Evolutionary conservation across 805 yeast genomes (phyloP).

Genomic region (Zygotorulaspora danielsina): DNA sequence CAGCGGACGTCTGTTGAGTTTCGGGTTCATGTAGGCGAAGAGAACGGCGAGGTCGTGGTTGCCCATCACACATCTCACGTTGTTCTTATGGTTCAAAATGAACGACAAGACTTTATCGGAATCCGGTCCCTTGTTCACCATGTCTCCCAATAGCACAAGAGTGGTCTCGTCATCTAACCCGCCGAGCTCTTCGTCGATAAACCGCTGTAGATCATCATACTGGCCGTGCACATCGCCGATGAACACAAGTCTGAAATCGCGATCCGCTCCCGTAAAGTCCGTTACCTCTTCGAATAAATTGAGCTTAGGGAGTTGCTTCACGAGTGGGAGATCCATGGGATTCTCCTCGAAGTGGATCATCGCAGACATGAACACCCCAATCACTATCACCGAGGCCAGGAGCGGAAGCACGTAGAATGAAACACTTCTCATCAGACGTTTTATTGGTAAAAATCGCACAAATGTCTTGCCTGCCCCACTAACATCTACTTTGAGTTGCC

Average conservation of each 20-base stretch:
- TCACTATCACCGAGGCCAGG: neutral
- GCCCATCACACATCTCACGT: conserved; percentile 73
- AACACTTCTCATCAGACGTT: neutral
- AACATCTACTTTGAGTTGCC: too few species aligned
- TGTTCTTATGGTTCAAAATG: conserved; percentile 47
- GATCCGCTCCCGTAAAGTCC: conserved; percentile 3
- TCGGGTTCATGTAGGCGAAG: conserved; percentile 48
- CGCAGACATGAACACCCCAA: neutral
- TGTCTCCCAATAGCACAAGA: conserved; percentile 76
- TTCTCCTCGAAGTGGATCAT: neutral
- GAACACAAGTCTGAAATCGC: conserved; percentile 47
- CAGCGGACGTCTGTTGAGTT: conserved; percentile 18
- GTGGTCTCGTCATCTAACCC: conserved; percentile 40
- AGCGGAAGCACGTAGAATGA: neutral
- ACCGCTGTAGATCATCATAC: conserved; percentile 46
- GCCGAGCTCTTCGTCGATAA: conserved; percentile 46
- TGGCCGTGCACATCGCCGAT: conserved; percentile 91
- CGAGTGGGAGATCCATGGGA: neutral
- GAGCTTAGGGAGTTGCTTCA: conserved; percentile 8
- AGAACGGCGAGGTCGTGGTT: conserved; percentile 80
- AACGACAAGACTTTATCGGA: conserved; percentile 65
- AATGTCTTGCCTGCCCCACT: too few species aligned
- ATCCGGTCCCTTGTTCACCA: conserved; percentile 77
- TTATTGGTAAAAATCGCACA: too few species aligned
- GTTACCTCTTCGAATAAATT: conserved; percentile 7